Conservation (phyloP, 2,329 filamentous ascomycete genomes). For the Aureobasidium mangrovei region DNA sequence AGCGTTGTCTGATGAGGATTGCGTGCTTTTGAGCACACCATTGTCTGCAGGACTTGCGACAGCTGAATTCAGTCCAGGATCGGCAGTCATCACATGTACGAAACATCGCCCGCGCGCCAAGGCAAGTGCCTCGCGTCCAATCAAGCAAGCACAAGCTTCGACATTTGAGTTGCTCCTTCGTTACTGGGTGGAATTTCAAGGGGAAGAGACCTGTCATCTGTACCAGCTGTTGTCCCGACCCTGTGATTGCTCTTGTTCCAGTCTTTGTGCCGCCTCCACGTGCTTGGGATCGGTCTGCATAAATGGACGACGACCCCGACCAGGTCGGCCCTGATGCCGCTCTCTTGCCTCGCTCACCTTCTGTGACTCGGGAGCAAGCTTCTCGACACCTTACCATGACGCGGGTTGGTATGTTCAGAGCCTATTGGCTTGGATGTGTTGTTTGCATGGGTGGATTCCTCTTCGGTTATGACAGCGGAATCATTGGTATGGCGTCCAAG, state of each 20-base stretch:
- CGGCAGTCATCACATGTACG: conserved; percentile 5
- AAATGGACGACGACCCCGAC: conserved; percentile 2
- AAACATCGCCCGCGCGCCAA: background rate
- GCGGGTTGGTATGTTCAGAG: conserved; percentile 33
- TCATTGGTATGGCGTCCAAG: conserved; percentile 30
- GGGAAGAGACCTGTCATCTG: too few relatives aligned
- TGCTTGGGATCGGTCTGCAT: background rate
- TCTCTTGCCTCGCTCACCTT: conserved; percentile 1
- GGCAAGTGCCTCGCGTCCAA: background rate
- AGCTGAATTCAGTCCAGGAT: background rate
- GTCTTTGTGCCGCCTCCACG: background rate
- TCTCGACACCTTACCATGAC: conserved; percentile 5
- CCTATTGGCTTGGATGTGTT: conserved; percentile 44
- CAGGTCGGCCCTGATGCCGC: background rate
- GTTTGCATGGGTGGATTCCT: conserved; percentile 45
- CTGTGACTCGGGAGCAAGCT: background rate
- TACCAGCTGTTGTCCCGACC: too few relatives aligned
- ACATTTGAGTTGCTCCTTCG: background rate
- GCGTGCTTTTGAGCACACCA: conserved; percentile 2
- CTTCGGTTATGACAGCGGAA: conserved; percentile 39
- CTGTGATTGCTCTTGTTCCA: background rate
- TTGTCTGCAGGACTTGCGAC: background rate
- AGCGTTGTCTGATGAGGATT: too few relatives aligned
- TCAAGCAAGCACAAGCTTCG: background rate
- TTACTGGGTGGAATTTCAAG: background rate